phyloP scores from a whole-genome alignment of 345 rosid genomes.

The Heritiera fomes region DNA sequence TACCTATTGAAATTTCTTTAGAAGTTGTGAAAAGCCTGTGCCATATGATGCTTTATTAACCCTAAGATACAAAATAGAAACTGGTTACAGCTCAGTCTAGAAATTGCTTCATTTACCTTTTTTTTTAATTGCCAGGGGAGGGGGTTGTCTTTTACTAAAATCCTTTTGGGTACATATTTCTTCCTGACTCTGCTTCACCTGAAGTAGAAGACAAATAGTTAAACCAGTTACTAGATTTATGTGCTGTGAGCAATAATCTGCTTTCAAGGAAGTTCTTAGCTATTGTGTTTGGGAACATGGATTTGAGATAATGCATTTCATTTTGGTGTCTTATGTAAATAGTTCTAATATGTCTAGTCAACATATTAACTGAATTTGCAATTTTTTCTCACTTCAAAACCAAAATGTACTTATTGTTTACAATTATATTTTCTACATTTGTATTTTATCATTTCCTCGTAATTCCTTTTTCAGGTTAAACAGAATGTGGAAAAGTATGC shows the following conservation, averaged over 20 bases:
- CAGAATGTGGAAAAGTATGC: constrained; percentile 95
- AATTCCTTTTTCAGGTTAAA: constrained; percentile 54
- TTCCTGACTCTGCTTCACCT: neutral
- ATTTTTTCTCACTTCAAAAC: neutral
- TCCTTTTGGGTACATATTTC: neutral
- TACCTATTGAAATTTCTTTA: neutral
- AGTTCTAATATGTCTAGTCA: neutral
- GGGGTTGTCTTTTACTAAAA: neutral
- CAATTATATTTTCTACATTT: neutral
- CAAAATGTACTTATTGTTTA: neutral
- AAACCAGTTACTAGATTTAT: neutral
- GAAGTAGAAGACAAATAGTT: neutral
- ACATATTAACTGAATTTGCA: neutral
- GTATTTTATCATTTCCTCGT: constrained; percentile 6
- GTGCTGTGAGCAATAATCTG: neutral
- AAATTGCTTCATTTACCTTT: neutral
- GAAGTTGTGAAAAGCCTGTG: neutral
- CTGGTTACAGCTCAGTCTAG: neutral
- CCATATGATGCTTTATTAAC: neutral
- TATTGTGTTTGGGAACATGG: neutral
- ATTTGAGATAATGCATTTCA: neutral
- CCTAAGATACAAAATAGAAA: neutral
- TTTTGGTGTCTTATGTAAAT: too few species aligned
- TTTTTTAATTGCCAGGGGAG: neutral
- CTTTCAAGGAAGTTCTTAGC: neutral